phyloP scores from a whole-genome alignment of 345 rosid species.

The Citrus mangshanensis region DNA sequence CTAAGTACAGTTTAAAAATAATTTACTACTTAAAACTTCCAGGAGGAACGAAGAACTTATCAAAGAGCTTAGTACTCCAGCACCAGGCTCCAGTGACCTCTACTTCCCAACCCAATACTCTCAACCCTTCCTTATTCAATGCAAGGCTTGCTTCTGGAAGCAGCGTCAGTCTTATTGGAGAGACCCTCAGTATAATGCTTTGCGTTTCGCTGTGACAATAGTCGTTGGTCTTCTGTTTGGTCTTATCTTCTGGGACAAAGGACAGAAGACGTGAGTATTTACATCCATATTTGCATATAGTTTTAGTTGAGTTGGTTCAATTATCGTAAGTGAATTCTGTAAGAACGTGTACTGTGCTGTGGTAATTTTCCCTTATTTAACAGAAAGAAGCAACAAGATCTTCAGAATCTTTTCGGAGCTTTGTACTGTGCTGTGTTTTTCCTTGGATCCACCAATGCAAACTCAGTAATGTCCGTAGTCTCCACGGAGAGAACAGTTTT shows the following conservation, averaged over 20 bases:
- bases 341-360: no score
- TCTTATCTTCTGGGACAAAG: slow-evolving; percentile 72
- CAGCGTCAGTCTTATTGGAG: slow-evolving; percentile 78
- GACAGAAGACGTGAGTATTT: slow-evolving; percentile 42
- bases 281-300: no score
- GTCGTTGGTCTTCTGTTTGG: slow-evolving; percentile 52
- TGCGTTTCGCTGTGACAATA: slow-evolving; percentile 49
- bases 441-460: slow-evolving; percentile 45
- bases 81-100: slow-evolving; percentile 57
- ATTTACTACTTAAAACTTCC: slow-evolving; percentile 5
- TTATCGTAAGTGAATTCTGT: no score
- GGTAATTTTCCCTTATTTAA: not conserved
- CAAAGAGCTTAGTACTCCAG: slow-evolving; percentile 55
- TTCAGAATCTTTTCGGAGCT: slow-evolving; percentile 44
- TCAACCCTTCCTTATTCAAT: slow-evolving; percentile 56
- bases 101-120: slow-evolving; percentile 63
- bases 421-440: slow-evolving; percentile 41
- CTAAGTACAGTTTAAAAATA: not conserved
- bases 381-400: slow-evolving; percentile 37
- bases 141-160: slow-evolving; percentile 81
- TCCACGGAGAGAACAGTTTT: slow-evolving; percentile 57
- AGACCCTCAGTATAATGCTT: slow-evolving; percentile 68
- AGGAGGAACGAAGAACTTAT: slow-evolving; percentile 76
- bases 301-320: no score
- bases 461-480: slow-evolving; percentile 48